Conservation (phyloP, 2,329 filamentous ascomycete species). For the Myriosclerotinia curreyana region DNA sequence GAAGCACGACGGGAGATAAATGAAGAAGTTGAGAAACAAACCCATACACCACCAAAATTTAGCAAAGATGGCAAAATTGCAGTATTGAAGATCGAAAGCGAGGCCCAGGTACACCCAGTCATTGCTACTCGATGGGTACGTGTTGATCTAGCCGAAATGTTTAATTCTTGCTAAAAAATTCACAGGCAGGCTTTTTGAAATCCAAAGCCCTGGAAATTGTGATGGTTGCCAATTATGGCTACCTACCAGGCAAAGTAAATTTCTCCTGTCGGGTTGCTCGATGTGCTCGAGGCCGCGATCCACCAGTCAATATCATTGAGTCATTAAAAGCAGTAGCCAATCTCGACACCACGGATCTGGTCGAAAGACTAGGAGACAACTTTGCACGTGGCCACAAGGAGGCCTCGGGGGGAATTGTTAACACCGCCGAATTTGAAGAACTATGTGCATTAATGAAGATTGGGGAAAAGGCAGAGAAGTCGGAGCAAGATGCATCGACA, state of each 20-base stretch:
- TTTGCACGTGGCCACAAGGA: slow-evolving; percentile 67
- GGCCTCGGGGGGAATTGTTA: slow-evolving; percentile 63
- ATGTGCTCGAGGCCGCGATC: slow-evolving; percentile 51
- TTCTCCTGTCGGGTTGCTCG: slow-evolving; percentile 63
- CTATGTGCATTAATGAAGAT: slow-evolving; percentile 57
- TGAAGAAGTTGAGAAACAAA: slow-evolving; percentile 58
- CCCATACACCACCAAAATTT: slow-evolving; percentile 61
- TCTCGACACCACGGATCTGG: slow-evolving; percentile 41
- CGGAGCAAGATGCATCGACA: slow-evolving; percentile 38
- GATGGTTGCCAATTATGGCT: slow-evolving; percentile 65
- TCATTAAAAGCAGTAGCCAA: slow-evolving; percentile 52
- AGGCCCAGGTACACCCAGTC: slow-evolving; percentile 62
- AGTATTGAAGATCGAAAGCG: slow-evolving; percentile 58
- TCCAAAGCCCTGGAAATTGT: slow-evolving; percentile 60
- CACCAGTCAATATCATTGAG: slow-evolving; percentile 62
- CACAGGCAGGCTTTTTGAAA: slow-evolving; percentile 52
- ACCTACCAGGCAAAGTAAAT: slow-evolving; percentile 60
- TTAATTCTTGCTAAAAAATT: background rate
- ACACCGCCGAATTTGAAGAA: slow-evolving; percentile 60
- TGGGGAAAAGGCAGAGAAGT: slow-evolving; percentile 49
- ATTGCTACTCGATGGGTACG: slow-evolving; percentile 61
- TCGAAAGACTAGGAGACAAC: slow-evolving; percentile 55
- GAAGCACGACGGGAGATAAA: slow-evolving; percentile 58
- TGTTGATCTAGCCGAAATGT: no score
- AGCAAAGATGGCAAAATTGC: slow-evolving; percentile 60